phyloP scores from a whole-genome alignment of 1,284 basidiomycete genomes.

The Baeospora myosura region DNA sequence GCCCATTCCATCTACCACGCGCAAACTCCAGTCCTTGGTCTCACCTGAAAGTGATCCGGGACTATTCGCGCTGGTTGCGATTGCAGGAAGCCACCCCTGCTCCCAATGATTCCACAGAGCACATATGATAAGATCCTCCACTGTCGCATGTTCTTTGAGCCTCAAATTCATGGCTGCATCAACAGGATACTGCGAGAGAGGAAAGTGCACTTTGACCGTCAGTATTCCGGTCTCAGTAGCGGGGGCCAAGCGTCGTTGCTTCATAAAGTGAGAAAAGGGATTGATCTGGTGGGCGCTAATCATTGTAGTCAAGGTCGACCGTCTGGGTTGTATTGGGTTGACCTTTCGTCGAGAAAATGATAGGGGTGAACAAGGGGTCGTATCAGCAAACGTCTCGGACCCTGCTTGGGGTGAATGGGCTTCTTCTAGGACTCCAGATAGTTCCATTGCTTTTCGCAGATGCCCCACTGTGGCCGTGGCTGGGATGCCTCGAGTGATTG shows the following conservation, averaged over 20 bases:
- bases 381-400: not conserved
- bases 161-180: conserved; percentile 2
- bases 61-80: not conserved
- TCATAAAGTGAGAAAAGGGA: not conserved
- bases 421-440: conserved; percentile 3
- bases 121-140: conserved; percentile 6
- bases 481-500: too few relatives aligned
- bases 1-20: not conserved
- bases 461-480: too few relatives aligned
- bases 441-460: conserved; percentile 5
- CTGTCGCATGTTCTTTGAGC: conserved; percentile 4
- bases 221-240: not conserved
- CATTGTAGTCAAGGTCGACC: not conserved
- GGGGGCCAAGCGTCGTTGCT: not conserved
- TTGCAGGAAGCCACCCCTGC: conserved; percentile 4
- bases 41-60: not conserved
- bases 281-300: not conserved
- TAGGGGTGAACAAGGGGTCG: not conserved
- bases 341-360: not conserved
- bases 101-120: conserved; percentile 9
- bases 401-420: not conserved
- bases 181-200: conserved; percentile 1
- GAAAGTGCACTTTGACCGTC: conserved; percentile 6
- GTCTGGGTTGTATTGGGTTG: not conserved
- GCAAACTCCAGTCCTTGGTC: not conserved